These are phyloP conservation scores for Mucor racemosus DNA, from an alignment of 371 early-diverging fungal genomes.

Conservation along the genomic window DNA sequence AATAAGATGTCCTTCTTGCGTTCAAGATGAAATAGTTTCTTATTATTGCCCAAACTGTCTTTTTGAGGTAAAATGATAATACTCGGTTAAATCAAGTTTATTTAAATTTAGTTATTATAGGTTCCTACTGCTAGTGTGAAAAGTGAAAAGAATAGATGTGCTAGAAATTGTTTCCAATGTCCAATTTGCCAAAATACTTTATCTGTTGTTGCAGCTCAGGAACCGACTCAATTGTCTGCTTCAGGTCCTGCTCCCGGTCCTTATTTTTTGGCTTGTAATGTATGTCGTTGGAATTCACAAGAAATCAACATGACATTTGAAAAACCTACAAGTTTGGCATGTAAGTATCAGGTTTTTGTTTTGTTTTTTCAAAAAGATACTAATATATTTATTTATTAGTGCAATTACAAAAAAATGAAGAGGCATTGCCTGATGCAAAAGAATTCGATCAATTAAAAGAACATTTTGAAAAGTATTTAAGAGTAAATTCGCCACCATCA, in stretches of 20 bases:
- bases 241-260: conserved; percentile 40
- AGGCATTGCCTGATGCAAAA: conserved; percentile 69
- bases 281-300: conserved; percentile 92
- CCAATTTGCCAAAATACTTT: conserved; percentile 88
- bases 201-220: conserved; percentile 77
- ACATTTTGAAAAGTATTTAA: conserved; percentile 75
- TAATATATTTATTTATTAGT: conserved; percentile 38
- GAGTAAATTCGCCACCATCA: conserved; percentile 47
- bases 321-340: conserved; percentile 88
- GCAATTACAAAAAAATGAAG: conserved; percentile 80
- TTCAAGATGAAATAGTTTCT: conserved; percentile 83
- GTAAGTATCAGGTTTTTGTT: too few relatives aligned
- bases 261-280: conserved; percentile 78
- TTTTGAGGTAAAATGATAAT: conserved; percentile 69
- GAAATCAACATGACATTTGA: conserved; percentile 90
- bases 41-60: conserved; percentile 96
- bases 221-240: conserved; percentile 34
- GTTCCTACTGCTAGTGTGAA: conserved; percentile 93
- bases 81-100: background rate
- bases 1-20: conserved; percentile 82
- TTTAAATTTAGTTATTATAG: conserved; percentile 14
- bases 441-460: conserved; percentile 87
- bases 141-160: conserved; percentile 68
- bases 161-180: conserved; percentile 94
- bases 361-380: too few relatives aligned